Evolutionary conservation across 75 land plant species (phyloP).

Genomic region (Cunninghamia lanceolata): DNA sequence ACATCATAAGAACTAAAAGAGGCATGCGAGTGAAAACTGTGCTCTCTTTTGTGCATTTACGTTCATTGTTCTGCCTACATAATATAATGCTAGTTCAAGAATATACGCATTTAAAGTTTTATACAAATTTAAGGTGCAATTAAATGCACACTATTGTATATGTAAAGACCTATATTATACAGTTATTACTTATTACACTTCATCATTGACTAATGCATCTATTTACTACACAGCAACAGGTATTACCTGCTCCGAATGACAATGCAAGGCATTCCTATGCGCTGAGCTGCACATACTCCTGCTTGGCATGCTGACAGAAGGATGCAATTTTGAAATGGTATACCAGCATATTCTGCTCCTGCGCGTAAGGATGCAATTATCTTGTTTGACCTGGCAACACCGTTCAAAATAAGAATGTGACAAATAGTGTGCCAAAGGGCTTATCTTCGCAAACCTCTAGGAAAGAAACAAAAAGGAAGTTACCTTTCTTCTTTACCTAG

Average conservation of each 20-base stretch:
- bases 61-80: background rate
- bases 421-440: background rate
- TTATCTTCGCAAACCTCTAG: background rate
- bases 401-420: background rate
- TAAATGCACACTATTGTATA: background rate
- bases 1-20: background rate
- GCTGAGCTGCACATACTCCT: slow-evolving; percentile 68
- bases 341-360: slow-evolving; percentile 76
- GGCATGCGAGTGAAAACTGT: background rate
- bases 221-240: background rate
- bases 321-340: slow-evolving; percentile 60
- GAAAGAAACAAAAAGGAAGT: background rate
- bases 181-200: background rate
- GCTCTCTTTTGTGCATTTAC: background rate
- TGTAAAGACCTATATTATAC: background rate
- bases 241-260: slow-evolving; percentile 82
- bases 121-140: background rate
- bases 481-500: background rate
- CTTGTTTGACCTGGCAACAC: slow-evolving; percentile 47
- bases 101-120: background rate
- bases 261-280: slow-evolving; percentile 89
- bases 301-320: slow-evolving; percentile 77
- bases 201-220: background rate
- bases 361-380: slow-evolving; percentile 73
- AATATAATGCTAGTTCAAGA: background rate